Conservation (phyloP, 1,284 basidiomycete genomes). For the Austroboletus niveus region DNA sequence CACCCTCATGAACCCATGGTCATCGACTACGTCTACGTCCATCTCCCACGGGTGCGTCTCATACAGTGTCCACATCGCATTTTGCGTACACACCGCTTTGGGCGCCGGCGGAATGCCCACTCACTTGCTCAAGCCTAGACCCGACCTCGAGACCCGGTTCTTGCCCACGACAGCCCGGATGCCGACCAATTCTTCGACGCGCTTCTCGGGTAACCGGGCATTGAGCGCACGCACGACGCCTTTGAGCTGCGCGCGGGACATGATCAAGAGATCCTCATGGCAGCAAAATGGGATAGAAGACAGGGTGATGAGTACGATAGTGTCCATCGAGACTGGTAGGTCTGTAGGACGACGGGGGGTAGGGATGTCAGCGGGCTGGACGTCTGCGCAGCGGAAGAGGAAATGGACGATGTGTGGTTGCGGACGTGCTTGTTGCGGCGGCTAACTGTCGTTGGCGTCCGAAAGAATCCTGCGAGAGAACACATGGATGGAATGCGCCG, state of each 20-base stretch:
- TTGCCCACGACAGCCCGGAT: conserved; percentile 35
- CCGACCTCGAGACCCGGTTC: conserved; percentile 17
- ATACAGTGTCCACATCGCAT: conserved; percentile 16
- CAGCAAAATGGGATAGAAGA: conserved; percentile 55
- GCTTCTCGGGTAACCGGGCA: conserved; percentile 44
- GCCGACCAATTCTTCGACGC: conserved; percentile 53
- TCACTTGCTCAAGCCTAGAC: conserved; percentile 14
- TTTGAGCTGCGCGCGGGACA: conserved; percentile 47
- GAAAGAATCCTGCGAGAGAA: conserved; percentile 19
- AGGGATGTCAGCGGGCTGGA: not conserved
- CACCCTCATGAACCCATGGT: not conserved
- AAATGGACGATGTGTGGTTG: conserved; percentile 4
- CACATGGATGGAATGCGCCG: conserved; percentile 15
- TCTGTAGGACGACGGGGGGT: conserved; percentile 46
- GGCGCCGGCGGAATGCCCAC: conserved; percentile 24
- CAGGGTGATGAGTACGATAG: conserved; percentile 55
- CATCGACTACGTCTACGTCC: conserved; percentile 16
- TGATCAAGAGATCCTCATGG: conserved; percentile 57
- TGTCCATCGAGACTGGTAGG: conserved; percentile 46
- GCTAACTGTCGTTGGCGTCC: conserved; percentile 20
- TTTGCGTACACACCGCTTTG: conserved; percentile 24
- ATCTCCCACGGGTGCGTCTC: conserved; percentile 28
- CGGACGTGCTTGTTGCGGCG: conserved; percentile 21
- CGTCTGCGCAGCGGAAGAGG: conserved; percentile 6
- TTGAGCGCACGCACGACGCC: conserved; percentile 47